Evolutionary conservation across 2,329 filamentous ascomycete species (phyloP).

Genomic region (Ophiosphaerella korrae): DNA sequence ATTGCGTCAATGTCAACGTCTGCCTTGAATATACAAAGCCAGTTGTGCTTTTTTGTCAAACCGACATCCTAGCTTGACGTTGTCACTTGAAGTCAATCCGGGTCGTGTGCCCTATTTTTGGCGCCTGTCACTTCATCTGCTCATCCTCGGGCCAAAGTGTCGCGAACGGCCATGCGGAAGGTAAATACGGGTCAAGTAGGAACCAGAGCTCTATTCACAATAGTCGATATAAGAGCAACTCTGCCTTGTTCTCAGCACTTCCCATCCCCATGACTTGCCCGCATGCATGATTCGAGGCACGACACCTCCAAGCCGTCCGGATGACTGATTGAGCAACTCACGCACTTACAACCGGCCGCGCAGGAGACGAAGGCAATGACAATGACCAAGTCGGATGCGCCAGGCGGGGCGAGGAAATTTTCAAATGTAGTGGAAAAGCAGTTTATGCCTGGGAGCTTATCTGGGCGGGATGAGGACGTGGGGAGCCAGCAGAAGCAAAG

Average conservation of each 20-base stretch:
- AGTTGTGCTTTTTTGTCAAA: no score
- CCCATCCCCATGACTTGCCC: conserved; percentile 22
- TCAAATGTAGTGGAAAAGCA: conserved; percentile 27
- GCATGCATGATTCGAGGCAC: conserved; percentile 26
- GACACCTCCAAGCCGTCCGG: conserved; percentile 17
- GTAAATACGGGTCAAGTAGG: conserved; percentile 32
- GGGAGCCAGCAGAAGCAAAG: conserved; percentile 30
- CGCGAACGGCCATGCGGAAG: conserved; percentile 29
- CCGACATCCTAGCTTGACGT: no score
- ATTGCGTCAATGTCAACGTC: no score
- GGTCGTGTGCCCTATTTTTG: neutral
- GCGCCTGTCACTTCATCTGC: neutral
- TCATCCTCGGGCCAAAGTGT: conserved; percentile 29
- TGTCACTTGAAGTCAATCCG: no score
- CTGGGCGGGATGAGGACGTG: conserved; percentile 32
- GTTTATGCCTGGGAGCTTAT: conserved; percentile 30
- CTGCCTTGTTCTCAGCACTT: conserved; percentile 18
- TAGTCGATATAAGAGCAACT: conserved; percentile 31
- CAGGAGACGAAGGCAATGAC: conserved; percentile 14
- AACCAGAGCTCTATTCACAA: conserved; percentile 16
- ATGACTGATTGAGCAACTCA: conserved; percentile 17
- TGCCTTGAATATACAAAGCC: no score
- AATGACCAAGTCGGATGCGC: conserved; percentile 12
- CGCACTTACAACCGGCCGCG: conserved; percentile 33
- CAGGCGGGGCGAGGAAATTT: conserved; percentile 28